These are phyloP conservation scores for Lotus japonicus DNA, from an alignment of 306 rosid species.

Conservation along the genomic window DNA sequence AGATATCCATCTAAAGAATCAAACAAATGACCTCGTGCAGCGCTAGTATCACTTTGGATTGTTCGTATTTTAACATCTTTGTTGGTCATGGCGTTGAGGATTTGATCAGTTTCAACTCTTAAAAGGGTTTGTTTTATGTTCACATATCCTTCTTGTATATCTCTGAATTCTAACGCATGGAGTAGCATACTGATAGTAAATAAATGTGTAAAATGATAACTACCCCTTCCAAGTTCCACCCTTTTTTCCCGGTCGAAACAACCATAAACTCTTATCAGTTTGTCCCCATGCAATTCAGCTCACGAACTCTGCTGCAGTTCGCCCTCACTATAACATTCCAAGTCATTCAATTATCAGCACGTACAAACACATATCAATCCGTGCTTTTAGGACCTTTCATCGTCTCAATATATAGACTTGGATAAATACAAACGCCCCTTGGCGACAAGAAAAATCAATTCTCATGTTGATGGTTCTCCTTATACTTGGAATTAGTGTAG, in stretches of 20 bases:
- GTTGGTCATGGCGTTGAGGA: not conserved
- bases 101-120: not conserved
- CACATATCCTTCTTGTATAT: not conserved
- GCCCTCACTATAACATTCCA: not conserved
- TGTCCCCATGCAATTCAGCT: not conserved
- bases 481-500: too few species aligned
- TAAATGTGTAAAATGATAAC: not conserved
- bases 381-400: not conserved
- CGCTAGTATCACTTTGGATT: too few species aligned
- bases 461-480: not conserved
- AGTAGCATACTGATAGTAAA: not conserved
- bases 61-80: not conserved
- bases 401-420: not conserved
- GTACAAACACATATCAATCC: too few species aligned
- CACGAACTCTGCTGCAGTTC: not conserved
- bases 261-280: not conserved
- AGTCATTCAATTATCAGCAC: not conserved
- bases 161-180: not conserved
- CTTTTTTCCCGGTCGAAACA: too few species aligned
- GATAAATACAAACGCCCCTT: too few species aligned
- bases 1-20: too few species aligned
- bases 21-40: too few species aligned
- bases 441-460: too few species aligned
- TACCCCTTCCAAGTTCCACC: not conserved
- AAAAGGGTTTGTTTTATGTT: not conserved